Conservation (phyloP, 2,329 filamentous ascomycete species). For the Cladosporium halotolerans region DNA sequence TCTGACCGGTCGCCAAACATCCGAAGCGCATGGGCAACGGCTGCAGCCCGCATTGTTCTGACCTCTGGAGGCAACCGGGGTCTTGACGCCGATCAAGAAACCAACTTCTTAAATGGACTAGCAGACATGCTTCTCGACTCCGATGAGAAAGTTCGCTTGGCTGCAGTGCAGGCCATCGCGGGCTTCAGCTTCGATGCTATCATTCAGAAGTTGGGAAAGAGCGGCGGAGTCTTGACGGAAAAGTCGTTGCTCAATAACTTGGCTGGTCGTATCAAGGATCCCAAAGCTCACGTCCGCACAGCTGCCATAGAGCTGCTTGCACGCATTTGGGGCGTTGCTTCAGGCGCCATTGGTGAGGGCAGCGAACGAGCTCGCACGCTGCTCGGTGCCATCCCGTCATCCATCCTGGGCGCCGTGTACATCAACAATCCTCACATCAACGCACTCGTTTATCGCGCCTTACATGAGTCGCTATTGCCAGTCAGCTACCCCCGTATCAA, state of each 20-base stretch:
- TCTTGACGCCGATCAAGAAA: slow-evolving; percentile 75
- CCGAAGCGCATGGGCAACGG: slow-evolving; percentile 78
- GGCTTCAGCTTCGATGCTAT: slow-evolving; percentile 75
- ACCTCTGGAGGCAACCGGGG: slow-evolving; percentile 89
- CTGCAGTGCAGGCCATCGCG: slow-evolving; percentile 79
- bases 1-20: slow-evolving; percentile 82
- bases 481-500: slow-evolving; percentile 75
- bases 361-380: slow-evolving; percentile 69
- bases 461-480: slow-evolving; percentile 85
- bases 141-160: slow-evolving; percentile 85
- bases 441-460: slow-evolving; percentile 71
- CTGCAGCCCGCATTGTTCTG: slow-evolving; percentile 76
- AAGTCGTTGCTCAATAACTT: slow-evolving; percentile 76
- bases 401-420: slow-evolving; percentile 82
- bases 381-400: slow-evolving; percentile 75
- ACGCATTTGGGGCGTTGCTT: slow-evolving; percentile 88
- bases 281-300: slow-evolving; percentile 70
- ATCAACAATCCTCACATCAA: slow-evolving; percentile 85
- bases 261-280: slow-evolving; percentile 82
- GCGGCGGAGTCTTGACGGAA: slow-evolving; percentile 66
- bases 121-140: slow-evolving; percentile 77
- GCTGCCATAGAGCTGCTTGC: slow-evolving; percentile 81
- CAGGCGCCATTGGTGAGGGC: slow-evolving; percentile 76
- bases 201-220: slow-evolving; percentile 70
- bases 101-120: slow-evolving; percentile 64